A percentile compares a stretch with the other conserved stretches of the same genome.
These are phyloP conservation scores for Suillus clintonianus DNA, from an alignment of 768 basidiomycete species.

Conservation along the genomic window DNA sequence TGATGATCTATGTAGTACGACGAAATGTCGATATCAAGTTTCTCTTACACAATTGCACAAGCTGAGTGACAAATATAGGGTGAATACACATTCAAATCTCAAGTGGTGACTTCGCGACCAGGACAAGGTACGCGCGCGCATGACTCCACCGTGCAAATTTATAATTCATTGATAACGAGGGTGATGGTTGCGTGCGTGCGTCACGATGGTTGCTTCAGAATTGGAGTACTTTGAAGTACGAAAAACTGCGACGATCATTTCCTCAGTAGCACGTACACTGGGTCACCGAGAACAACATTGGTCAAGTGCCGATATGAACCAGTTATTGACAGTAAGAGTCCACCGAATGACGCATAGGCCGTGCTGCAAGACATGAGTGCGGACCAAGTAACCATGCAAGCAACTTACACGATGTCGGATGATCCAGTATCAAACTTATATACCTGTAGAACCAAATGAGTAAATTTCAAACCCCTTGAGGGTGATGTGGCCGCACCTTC, in stretches of 20 bases:
- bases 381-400: slow-evolving; percentile 4
- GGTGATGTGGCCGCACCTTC: slow-evolving; percentile 56
- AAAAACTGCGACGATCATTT: slow-evolving; percentile 43
- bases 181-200: neutral
- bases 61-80: neutral
- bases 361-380: slow-evolving; percentile 54
- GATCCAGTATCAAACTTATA: neutral
- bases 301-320: slow-evolving; percentile 93
- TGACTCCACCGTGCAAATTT: neutral
- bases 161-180: neutral
- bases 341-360: slow-evolving; percentile 95
- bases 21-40: neutral
- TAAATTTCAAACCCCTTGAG: slow-evolving; percentile 3
- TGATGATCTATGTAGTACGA: neutral
- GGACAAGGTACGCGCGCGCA: neutral
- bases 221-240: neutral
- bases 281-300: slow-evolving; percentile 89
- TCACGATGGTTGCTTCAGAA: neutral
- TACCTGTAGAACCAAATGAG: slow-evolving; percentile 4
- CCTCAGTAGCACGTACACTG: slow-evolving; percentile 86
- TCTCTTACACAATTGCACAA: neutral
- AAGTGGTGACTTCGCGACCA: neutral
- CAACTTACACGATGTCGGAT: slow-evolving; percentile 67
- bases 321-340: slow-evolving; percentile 89
- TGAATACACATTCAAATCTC: neutral